Conservation (phyloP, 768 basidiomycete genomes). For the Imleria badia region DNA sequence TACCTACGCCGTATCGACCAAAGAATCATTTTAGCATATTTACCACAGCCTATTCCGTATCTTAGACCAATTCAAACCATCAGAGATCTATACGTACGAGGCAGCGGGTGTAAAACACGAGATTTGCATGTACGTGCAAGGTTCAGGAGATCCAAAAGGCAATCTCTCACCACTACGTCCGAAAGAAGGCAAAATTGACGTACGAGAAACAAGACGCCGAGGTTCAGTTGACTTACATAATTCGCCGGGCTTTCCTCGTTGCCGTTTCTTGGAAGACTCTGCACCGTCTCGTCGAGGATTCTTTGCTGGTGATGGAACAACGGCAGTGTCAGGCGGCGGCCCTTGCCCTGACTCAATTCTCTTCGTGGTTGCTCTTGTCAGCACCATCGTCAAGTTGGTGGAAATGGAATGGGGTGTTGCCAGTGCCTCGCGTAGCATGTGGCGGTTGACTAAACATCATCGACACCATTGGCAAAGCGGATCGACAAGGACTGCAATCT, state of each 20-base stretch:
- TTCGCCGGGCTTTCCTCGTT: not conserved
- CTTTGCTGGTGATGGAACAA: not conserved
- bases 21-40: not conserved
- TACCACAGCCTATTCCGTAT: conserved; percentile 5
- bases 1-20: conserved; percentile 12
- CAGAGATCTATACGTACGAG: not conserved
- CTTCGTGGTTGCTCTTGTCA: not conserved
- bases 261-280: not conserved
- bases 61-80: not conserved
- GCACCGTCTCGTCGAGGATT: not conserved
- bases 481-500: too few relatives aligned
- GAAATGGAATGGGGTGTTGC: too few relatives aligned
- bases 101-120: conserved; percentile 35
- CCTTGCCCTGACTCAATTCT: not conserved
- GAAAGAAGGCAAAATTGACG: not conserved
- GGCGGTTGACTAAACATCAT: too few relatives aligned
- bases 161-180: not conserved
- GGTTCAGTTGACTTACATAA: not conserved
- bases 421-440: too few relatives aligned
- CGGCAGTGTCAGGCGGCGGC: not conserved
- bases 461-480: too few relatives aligned
- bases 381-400: not conserved
- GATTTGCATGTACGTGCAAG: conserved; percentile 11
- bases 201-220: not conserved
- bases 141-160: not conserved